Evolutionary conservation across 345 rosid genomes (phyloP).

Genomic region (Eucalyptus erythrocorys): DNA sequence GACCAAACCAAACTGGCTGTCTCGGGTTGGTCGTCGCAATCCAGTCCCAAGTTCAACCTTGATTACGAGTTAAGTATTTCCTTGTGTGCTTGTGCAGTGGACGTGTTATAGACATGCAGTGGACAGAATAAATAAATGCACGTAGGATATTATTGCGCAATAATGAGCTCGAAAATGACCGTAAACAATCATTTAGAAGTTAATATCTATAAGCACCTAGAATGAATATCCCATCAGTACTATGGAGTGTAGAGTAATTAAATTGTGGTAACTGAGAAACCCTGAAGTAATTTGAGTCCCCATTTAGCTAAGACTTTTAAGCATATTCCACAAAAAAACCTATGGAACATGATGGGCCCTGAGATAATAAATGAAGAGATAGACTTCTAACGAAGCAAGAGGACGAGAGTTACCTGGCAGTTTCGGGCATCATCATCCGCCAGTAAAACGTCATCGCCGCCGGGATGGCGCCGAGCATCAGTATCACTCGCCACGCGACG

Average conservation of each 20-base stretch:
- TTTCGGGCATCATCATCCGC: conserved; percentile 80
- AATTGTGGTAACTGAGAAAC: background rate
- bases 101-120: background rate
- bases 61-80: background rate
- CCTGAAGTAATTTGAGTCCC: background rate
- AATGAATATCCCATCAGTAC: background rate
- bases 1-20: background rate
- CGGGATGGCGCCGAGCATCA: conserved; percentile 59
- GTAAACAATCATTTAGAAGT: background rate
- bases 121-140: background rate
- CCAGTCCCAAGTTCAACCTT: background rate
- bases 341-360: background rate
- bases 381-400: background rate
- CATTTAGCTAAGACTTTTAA: conserved; percentile 34
- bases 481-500: conserved; percentile 54
- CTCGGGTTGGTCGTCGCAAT: background rate
- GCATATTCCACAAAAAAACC: background rate
- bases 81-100: background rate
- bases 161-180: background rate
- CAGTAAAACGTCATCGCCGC: conserved; percentile 62
- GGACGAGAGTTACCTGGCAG: conserved; percentile 36
- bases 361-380: background rate
- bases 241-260: background rate
- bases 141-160: background rate
- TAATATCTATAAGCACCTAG: background rate